phyloP scores from a whole-genome alignment of 2,329 filamentous ascomycete genomes.

The Phialocephala sp. region DNA sequence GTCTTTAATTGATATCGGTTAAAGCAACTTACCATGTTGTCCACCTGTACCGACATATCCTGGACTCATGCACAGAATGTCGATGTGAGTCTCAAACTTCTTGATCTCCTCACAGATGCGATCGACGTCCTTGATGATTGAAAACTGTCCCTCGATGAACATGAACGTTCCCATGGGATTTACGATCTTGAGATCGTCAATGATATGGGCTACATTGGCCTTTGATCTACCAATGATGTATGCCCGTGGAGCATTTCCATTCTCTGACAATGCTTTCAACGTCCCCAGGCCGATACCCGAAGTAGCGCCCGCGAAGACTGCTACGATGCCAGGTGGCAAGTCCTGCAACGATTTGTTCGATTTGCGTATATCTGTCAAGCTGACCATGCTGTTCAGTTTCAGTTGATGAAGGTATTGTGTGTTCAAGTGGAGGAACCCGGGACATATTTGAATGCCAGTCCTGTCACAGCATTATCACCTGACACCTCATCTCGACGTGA shows the following conservation, averaged over 20 bases:
- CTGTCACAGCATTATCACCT: constrained; percentile 2
- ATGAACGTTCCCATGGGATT: constrained; percentile 50
- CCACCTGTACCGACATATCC: constrained; percentile 47
- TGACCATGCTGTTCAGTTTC: constrained; percentile 42
- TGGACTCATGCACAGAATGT: constrained; percentile 58
- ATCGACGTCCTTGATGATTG: constrained; percentile 53
- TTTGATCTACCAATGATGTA: constrained; percentile 55
- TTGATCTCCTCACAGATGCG: constrained; percentile 54
- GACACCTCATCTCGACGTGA: not conserved
- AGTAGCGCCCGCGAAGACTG: constrained; percentile 57
- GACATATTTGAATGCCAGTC: not conserved
- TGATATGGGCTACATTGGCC: constrained; percentile 46
- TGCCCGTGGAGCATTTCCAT: constrained; percentile 46
- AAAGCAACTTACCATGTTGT: constrained; percentile 16
- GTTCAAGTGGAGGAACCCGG: not conserved
- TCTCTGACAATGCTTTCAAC: constrained; percentile 48
- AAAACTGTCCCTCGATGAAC: constrained; percentile 51
- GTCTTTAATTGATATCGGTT: not conserved
- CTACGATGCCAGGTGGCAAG: constrained; percentile 49
- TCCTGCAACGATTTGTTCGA: constrained; percentile 45
- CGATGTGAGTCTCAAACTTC: constrained; percentile 54
- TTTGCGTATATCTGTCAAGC: constrained; percentile 38
- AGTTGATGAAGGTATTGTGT: too few species aligned
- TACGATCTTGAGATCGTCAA: constrained; percentile 46
- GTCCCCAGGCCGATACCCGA: constrained; percentile 55